Base-by-base conservation (phyloP, 2,329 filamentous ascomycete genomes). In the Talaromyces funiculosus region DNA sequence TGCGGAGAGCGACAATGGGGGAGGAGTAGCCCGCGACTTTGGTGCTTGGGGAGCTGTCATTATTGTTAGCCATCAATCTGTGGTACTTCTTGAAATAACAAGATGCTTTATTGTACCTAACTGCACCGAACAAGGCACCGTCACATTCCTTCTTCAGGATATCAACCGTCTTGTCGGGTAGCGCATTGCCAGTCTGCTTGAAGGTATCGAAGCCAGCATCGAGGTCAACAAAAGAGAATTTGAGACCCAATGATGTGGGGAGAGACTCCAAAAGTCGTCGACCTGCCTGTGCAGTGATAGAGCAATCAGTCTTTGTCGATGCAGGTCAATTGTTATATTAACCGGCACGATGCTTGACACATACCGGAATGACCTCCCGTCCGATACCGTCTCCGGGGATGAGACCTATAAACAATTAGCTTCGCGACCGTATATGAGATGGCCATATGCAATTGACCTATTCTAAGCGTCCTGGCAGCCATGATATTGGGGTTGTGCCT, bases 341-440 rank as follows among this genome's bases (percentile, higher is more conserved):
- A 29, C 18, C 56, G n/a, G 18, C 49, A 35, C 31, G 35, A 16
- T n/a, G 35, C 2, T 22, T 22, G 35, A 38, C 24, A 42, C 45
- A 57, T 51, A 81, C 90, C 66, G 94, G 94, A 77, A 99, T 97
- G 75, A 99, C 94, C 80, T 99, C 94, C 74, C 90, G 90, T 78
- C 94, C 94, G 79, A 99, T 99, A 78, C 94, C 94, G 80, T 99
- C 94, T 73, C 94, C 94, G 70, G 94, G 90, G 74, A 99, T 97
- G 70, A 97, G 90, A 75, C 92, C 92, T 24, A 61, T 55, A 20
- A 51, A 55, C 24, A 57, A 53, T 67, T 61, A 66, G 64, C 47
- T 35, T 67, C 42, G 64, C 33, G 43, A 29, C 57, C 40, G 57
- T 54, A 64, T 47, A 29, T 18, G 6, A 16, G 53, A 16, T 35